Base-by-base conservation (phyloP, 257 asterid genomes). In the Solanum okadae region DNA sequence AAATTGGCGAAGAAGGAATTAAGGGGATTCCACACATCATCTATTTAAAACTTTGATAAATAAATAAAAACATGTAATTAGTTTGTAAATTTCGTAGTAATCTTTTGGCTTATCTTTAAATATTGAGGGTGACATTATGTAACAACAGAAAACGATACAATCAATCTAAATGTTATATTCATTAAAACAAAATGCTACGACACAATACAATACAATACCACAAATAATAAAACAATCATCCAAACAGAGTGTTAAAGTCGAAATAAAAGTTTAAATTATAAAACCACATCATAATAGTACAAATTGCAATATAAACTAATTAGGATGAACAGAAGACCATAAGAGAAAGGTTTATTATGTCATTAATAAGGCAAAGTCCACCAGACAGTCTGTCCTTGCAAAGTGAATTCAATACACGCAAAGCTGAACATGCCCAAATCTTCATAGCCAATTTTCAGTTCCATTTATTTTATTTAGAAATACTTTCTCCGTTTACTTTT, bases 361-460 rank as follows among this genome's bases (percentile, higher is more conserved):
- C 40, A 44, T 10, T 15, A 46, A 44, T 27, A 25, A 81, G 27
- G n/a, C 18, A 81, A 79, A 81, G 68, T 44, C 85, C 40, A 81
- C 40, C 68, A 81, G 85, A 81, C 68, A 81, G 40, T 25, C 42
- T 81, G 85, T 46, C 68, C 42, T 44, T 46, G 68, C 34, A 29
- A 46, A 46, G 27, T 81, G 68, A 81, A 81, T 46, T 46, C 27
- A 4, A 46, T 81, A 46, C 86, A 49, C 86, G 86, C 86, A 44
- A 88, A 86, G 65, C 31, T 49, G 89, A 90, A 90, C 91, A 67
- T 88, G 92, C 29, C 68, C 52, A 65, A 88, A 87, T 1, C 91
- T 89, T 87, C 77, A 33, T 31, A 40, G 18, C 25, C 89, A 76
- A 88, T 65, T 68, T 18, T 68, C 88, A 56, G 15, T 16, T 18